Conservation (phyloP, 1,284 basidiomycete species). For the Sanghuangporus baumii region DNA sequence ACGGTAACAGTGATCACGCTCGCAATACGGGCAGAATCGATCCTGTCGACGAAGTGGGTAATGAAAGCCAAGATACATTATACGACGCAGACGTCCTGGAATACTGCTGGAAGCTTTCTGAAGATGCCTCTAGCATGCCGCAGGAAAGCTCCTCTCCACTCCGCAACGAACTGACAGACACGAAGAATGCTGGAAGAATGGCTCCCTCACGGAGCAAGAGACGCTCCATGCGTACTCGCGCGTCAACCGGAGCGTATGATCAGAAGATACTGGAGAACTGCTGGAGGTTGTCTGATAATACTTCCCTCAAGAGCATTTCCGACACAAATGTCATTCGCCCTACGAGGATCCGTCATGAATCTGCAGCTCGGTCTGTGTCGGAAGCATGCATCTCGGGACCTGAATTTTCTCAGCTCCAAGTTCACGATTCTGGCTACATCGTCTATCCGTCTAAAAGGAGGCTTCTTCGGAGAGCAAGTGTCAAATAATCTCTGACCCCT, state of each 20-base stretch:
- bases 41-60: not conserved
- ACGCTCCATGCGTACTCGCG: not conserved
- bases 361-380: not conserved
- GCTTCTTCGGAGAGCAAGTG: too few relatives aligned
- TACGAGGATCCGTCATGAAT: not conserved
- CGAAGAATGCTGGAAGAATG: not conserved
- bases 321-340: not conserved
- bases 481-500: too few relatives aligned
- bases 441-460: not conserved
- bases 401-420: slow-evolving; percentile 20
- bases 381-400: not conserved
- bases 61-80: not conserved
- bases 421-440: not conserved
- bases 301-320: not conserved
- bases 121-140: not conserved
- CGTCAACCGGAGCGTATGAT: not conserved
- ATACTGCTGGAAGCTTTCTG: slow-evolving; percentile 8
- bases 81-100: slow-evolving; percentile 5
- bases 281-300: slow-evolving; percentile 7
- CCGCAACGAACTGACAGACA: not conserved
- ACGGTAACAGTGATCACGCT: not conserved
- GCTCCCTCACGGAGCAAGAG: not conserved
- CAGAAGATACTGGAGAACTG: slow-evolving; percentile 7
- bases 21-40: not conserved
- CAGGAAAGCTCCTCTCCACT: not conserved